Percentiles rank a stretch among this genome's conserved stretches.
phyloP scores from a whole-genome alignment of 441 rosid species.

The Viola pubescens region DNA sequence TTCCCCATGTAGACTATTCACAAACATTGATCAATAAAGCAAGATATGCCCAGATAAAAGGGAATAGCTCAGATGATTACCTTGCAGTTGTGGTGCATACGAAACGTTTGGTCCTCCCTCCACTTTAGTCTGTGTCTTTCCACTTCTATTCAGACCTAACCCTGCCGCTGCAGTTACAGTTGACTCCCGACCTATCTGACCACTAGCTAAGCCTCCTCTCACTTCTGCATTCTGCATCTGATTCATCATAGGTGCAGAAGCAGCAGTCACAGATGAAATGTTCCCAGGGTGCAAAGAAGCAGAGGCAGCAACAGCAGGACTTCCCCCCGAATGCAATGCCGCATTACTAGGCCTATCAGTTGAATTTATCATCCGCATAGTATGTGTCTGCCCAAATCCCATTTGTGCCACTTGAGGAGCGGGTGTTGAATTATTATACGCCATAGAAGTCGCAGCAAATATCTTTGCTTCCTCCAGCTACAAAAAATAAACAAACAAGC shows the following conservation, averaged over 20 bases:
- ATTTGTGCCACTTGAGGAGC: constrained; percentile 43
- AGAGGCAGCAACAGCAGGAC: constrained; percentile 17
- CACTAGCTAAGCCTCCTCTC: constrained; percentile 34
- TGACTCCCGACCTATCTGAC: constrained; percentile 40
- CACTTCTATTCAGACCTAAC: constrained; percentile 27
- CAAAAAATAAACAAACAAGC: background rate
- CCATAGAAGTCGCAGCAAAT: constrained; percentile 31
- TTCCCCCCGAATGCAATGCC: constrained; percentile 33
- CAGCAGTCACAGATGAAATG: constrained; percentile 25
- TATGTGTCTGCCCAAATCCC: constrained; percentile 29
- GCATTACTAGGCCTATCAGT: constrained; percentile 37
- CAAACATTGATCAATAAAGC: background rate
- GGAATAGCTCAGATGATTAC: constrained; percentile 27
- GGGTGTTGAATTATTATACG: constrained; percentile 16
- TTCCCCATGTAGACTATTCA: background rate
- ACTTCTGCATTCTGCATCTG: constrained; percentile 34
- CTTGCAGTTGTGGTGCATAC: constrained; percentile 30
- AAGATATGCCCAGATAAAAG: background rate
- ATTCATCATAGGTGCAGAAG: constrained; percentile 30
- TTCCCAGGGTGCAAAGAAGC: constrained; percentile 22
- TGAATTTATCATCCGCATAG: constrained; percentile 23
- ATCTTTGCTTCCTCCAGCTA: constrained; percentile 80
- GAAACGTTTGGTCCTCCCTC: constrained; percentile 48
- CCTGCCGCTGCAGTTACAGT: constrained; percentile 25
- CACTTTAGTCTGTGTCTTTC: constrained; percentile 34